Percentiles rank a stretch among this genome's conserved stretches.
phyloP scores from a whole-genome alignment of 2,329 filamentous ascomycete genomes.

The Pyrenochaeta sp. region DNA sequence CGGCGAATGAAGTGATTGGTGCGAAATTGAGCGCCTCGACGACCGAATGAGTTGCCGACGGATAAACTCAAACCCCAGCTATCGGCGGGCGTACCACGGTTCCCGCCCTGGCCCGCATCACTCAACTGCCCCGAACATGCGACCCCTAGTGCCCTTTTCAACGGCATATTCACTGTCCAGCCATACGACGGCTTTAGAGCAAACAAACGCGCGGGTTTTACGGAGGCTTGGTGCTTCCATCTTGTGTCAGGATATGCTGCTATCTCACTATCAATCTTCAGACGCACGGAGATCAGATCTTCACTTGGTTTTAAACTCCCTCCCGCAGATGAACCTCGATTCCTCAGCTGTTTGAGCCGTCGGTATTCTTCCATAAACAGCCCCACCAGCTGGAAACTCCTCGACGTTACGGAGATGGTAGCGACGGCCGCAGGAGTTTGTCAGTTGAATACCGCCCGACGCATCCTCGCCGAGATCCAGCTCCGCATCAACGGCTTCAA shows the following conservation, averaged over 20 bases:
- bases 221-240: slow-evolving; percentile 44
- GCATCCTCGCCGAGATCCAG: slow-evolving; percentile 50
- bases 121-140: slow-evolving; percentile 37
- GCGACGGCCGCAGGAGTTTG: slow-evolving; percentile 38
- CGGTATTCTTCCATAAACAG: slow-evolving; percentile 35
- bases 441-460: slow-evolving; percentile 50
- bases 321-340: slow-evolving; percentile 30
- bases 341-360: slow-evolving; percentile 32
- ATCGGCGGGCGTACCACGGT: slow-evolving; percentile 28
- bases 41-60: slow-evolving; percentile 31
- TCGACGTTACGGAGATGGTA: slow-evolving; percentile 49
- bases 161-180: slow-evolving; percentile 52
- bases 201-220: slow-evolving; percentile 41
- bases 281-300: slow-evolving; percentile 42
- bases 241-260: slow-evolving; percentile 41
- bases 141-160: slow-evolving; percentile 30
- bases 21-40: slow-evolving; percentile 34
- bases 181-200: slow-evolving; percentile 47
- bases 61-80: slow-evolving; percentile 41
- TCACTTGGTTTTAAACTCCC: slow-evolving; percentile 39
- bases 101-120: slow-evolving; percentile 35
- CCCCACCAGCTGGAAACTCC: slow-evolving; percentile 33
- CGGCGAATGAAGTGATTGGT: slow-evolving; percentile 35
- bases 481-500: slow-evolving; percentile 55
- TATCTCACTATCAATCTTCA: slow-evolving; percentile 45